phyloP scores from a whole-genome alignment of 176 grass and related monocot species.

The Elymus sibiricus region DNA sequence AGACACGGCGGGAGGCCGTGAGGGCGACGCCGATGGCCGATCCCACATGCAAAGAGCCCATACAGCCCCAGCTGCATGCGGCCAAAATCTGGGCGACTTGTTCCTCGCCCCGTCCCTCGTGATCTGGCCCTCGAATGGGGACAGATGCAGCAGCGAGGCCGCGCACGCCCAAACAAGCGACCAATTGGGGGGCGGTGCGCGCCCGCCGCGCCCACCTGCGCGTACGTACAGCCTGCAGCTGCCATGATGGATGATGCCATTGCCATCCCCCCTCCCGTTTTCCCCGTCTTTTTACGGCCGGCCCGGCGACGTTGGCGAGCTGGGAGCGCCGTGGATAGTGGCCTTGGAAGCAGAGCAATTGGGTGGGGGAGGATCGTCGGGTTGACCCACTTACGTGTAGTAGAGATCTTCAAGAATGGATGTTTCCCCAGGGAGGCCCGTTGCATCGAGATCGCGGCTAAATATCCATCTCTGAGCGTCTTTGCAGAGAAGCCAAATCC shows the following conservation, averaged over 20 bases:
- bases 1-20: slow-evolving; percentile 25
- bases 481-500: not conserved
- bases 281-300: slow-evolving; percentile 24
- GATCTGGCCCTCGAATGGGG: slow-evolving; percentile 40
- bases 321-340: not conserved
- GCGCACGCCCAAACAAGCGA: slow-evolving; percentile 54
- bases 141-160: slow-evolving; percentile 31
- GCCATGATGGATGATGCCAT: not conserved
- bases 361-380: not conserved
- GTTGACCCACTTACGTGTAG: slow-evolving; percentile 25
- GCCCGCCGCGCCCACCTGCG: slow-evolving; percentile 30
- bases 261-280: not conserved
- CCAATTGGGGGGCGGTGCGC: slow-evolving; percentile 26
- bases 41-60: slow-evolving; percentile 36
- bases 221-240: not conserved
- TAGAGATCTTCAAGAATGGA: slow-evolving; percentile 24
- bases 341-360: not conserved
- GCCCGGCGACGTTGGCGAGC: not conserved
- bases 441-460: slow-evolving; percentile 24
- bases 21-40: slow-evolving; percentile 20
- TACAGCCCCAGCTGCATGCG: slow-evolving; percentile 30
- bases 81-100: slow-evolving; percentile 66
- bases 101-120: slow-evolving; percentile 47
- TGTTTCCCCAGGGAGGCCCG: not conserved
- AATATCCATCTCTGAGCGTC: slow-evolving; percentile 11